Evolutionary conservation across 345 rosid genomes (phyloP), one percentile per base, ranked within the genome.

Genomic region (Eucalyptus grandis): DNA sequence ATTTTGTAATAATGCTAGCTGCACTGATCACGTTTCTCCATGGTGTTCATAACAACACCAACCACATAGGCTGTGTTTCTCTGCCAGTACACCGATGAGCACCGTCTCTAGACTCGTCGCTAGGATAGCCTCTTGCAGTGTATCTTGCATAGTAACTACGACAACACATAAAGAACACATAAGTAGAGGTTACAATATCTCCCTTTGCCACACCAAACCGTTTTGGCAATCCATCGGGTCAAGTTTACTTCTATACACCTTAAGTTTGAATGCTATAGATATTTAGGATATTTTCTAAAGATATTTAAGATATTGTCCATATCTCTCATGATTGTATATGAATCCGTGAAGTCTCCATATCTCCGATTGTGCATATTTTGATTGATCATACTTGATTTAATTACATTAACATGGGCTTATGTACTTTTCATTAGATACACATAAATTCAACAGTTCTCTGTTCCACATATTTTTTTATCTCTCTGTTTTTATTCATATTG

Each of bases 81-180:
- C 27, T 24, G 0, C 62, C 1, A 56, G 6, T 56, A 21, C 62
- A 56, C 62, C 22, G 0, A 1, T 9, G 27, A 22, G 27, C 62
- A 56, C 27, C 6, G 1, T 56, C 62, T 21, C 62, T 56, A 56
- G 27, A 56, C 62, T 4, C 12, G 6, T 24, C 0, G 12, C 24
- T 1, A 53, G 56, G 24, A 53, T 19, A 53, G 56, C 56, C 24
- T 53, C 56, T 0, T 19, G 2, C 0, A 19, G 10, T 6, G 0
- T 54, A 21, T 21, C 1, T 21, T 56, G 60, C 60, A 56, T 24
- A 9, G 27, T 56, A 56, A 13, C 27, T 56, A 56, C 0, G 27
- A 0, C 62, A 56, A 56, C 60, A 56, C 62, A 24, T 56, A 24
- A 56, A 21, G 27, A 56, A 21, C 27, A 22, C 11, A 17, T 31